Base-by-base conservation (phyloP, 23 red algal species). In the Pyropia yezoensis region DNA sequence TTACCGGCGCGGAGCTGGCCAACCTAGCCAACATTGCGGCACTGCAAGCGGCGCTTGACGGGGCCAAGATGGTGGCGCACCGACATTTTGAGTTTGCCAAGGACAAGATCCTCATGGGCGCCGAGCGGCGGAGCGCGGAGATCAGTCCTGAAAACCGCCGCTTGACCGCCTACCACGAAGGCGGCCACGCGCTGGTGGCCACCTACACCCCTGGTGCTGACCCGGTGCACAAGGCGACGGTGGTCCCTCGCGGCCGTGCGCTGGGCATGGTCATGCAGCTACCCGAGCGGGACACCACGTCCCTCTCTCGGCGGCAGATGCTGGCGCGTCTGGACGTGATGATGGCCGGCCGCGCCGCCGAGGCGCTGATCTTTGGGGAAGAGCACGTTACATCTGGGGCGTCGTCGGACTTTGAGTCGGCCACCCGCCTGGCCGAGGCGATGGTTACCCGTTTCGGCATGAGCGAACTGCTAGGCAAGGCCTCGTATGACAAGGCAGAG, bases 81-180 rank as follows among this genome's bases (percentile, higher is more conserved):
- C 58, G 74, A 21, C 85, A 98, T 75, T 63, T 98, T 27, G 94
- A 98, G 75, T 88, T 62, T 65, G 94, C 94, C 7, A 98, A 98
- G 62, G 94, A 98, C 67, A 98, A 88, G 68, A 98, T 98, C 67
- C 58, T 98, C 33, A 98, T 98, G 94, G 94, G 94, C 1, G 94
- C 94, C 7, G 94, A 98, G 69, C 28, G 94, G 32, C 78, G 68
- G 39, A 91, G 85, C 28, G 85, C 85, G 7, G 74, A 66, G 21
- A 66, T 98, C 7, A 83, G 75, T 4, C 86, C 91, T 49, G 85
- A 87, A 11, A 91, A 73, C 22, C 66, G 94, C 17, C 66, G 59
- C 3, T 72, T 88, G 32, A 98, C 94, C 0, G 94, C 94, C 9
- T 91, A 91, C 75, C 94, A 98, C 63, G 94, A 98, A 73, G 80